Conservation (phyloP, 805 yeast species). For the Teunomyces barrocoloradensis region DNA sequence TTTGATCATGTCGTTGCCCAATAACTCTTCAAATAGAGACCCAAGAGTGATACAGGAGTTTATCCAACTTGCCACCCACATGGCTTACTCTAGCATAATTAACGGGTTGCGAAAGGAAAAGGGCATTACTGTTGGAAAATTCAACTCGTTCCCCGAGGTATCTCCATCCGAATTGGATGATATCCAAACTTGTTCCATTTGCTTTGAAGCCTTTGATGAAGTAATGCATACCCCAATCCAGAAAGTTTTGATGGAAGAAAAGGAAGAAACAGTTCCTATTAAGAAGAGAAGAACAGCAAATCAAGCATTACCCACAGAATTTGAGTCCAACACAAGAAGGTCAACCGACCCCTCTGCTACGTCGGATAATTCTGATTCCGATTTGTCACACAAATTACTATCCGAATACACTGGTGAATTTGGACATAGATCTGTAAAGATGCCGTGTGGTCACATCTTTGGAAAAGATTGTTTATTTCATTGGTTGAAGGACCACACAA, state of each 20-base stretch:
- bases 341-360: not conserved
- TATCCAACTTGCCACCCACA: constrained; percentile 63
- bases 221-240: not conserved
- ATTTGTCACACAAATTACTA: constrained; percentile 11
- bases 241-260: not conserved
- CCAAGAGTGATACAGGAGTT: constrained; percentile 60
- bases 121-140: constrained; percentile 51
- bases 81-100: constrained; percentile 64
- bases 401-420: constrained; percentile 19
- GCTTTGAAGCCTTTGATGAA: constrained; percentile 34
- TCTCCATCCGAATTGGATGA: constrained; percentile 25
- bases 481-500: constrained; percentile 73
- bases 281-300: constrained; percentile 1
- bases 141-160: constrained; percentile 47
- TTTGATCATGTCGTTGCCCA: constrained; percentile 64
- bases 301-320: not conserved
- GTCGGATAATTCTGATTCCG: not conserved
- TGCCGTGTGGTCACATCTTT: constrained; percentile 87
- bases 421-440: constrained; percentile 60
- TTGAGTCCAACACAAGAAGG: not conserved
- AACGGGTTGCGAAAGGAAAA: constrained; percentile 46
- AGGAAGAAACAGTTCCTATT: constrained; percentile 5
- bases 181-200: constrained; percentile 50
- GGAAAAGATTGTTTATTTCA: constrained; percentile 81
- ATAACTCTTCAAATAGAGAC: constrained; percentile 56